A percentile compares a stretch with the other conserved stretches of the same genome.
Evolutionary conservation across 192 early-diverging fungal genomes (phyloP).

Genomic region (Coemansia umbellata): DNA sequence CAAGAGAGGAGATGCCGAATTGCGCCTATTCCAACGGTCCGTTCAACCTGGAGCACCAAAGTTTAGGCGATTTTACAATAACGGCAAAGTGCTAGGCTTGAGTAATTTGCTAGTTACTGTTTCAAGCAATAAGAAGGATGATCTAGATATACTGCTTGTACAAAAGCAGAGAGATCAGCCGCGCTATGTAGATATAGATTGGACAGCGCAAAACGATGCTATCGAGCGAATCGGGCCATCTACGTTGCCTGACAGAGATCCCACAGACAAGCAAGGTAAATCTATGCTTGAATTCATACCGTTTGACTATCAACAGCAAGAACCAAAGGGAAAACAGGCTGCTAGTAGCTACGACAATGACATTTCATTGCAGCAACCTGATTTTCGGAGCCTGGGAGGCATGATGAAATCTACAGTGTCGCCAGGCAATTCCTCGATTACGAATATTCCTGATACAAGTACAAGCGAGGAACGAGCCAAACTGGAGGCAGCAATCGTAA

Average conservation of each 20-base stretch:
- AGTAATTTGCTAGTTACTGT: background rate
- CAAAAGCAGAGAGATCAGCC: background rate
- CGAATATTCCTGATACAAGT: background rate
- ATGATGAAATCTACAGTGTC: background rate
- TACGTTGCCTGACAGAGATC: background rate
- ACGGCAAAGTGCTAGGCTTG: constrained; percentile 4
- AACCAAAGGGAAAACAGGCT: background rate
- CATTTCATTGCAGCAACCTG: background rate
- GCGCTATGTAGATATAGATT: constrained; percentile 21
- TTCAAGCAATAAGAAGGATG: background rate
- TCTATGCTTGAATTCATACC: constrained; percentile 8
- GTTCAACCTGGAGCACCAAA: constrained; percentile 15
- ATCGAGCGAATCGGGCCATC: constrained; percentile 5
- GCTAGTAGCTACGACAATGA: constrained; percentile 20
- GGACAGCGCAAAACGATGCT: background rate
- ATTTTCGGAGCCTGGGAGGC: constrained; percentile 30
- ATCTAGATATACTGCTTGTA: constrained; percentile 10
- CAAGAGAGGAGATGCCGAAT: constrained; percentile 10
- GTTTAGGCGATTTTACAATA: constrained; percentile 15
- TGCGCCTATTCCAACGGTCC: constrained; percentile 12
- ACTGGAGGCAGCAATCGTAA: background rate
- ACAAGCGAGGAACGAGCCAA: background rate
- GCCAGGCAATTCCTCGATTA: background rate
- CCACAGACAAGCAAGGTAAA: background rate
- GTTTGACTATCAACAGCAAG: background rate